Evolutionary conservation across 2,329 filamentous ascomycete species (phyloP).

Genomic region (Penicillium sp.): DNA sequence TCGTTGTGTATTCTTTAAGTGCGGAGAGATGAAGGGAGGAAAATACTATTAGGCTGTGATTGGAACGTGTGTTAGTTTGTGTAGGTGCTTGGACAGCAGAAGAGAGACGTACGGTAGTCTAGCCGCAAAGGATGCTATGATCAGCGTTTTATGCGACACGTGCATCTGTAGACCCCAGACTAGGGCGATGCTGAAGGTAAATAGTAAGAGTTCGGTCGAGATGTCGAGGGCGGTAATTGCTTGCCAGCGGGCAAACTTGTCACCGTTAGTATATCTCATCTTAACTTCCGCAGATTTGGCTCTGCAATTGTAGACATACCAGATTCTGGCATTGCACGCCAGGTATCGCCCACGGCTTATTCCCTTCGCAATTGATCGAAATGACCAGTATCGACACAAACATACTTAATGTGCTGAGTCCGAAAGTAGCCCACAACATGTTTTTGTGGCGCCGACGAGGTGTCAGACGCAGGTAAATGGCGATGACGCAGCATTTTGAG

Average conservation of each 20-base stretch:
- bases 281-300: too few species aligned
- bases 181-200: constrained; percentile 33
- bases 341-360: constrained; percentile 38
- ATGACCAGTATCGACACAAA: constrained; percentile 48
- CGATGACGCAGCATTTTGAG: constrained; percentile 42
- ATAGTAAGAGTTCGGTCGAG: constrained; percentile 38
- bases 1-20: background rate
- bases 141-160: constrained; percentile 34
- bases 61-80: background rate
- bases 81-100: background rate
- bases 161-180: constrained; percentile 38
- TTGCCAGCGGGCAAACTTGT: constrained; percentile 37
- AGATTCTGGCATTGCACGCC: constrained; percentile 30
- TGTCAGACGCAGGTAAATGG: constrained; percentile 52
- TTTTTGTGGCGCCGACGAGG: constrained; percentile 46
- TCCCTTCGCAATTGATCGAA: constrained; percentile 46
- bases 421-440: constrained; percentile 40
- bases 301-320: constrained; percentile 19
- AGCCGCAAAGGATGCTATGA: constrained; percentile 38
- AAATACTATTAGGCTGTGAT: background rate
- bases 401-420: constrained; percentile 40
- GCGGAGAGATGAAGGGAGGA: background rate
- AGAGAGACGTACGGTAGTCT: constrained; percentile 39
- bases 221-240: constrained; percentile 41
- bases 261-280: background rate